A percentile compares a stretch with the other conserved stretches of the same genome.
These are phyloP conservation scores for Cucurbita argyrosperma DNA, from an alignment of 306 rosid genomes.

Conservation along the genomic window DNA sequence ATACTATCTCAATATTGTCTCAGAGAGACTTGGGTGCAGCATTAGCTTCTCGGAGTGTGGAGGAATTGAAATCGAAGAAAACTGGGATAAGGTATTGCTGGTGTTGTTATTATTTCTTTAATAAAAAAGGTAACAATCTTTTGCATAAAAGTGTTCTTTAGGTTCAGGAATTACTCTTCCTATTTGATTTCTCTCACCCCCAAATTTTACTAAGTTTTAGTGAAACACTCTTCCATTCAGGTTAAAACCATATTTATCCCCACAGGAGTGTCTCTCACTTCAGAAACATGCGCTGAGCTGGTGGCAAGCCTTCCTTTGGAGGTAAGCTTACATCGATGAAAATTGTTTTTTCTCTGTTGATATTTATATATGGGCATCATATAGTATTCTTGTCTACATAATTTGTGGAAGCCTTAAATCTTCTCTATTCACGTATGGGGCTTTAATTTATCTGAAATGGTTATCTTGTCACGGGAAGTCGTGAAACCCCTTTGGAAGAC, in stretches of 20 bases:
- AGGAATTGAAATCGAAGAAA: constrained; percentile 95
- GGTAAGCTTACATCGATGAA: constrained; percentile 22
- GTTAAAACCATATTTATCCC: constrained; percentile 79
- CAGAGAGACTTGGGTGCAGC: constrained; percentile 83
- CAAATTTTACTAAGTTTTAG: background rate
- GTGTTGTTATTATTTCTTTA: background rate
- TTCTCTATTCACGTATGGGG: background rate
- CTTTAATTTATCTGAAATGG: background rate
- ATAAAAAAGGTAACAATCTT: background rate
- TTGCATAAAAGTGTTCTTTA: background rate
- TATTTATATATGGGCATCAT: background rate
- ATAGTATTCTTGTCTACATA: background rate
- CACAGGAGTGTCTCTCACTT: constrained; percentile 52
- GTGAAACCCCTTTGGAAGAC: background rate
- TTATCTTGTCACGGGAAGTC: background rate
- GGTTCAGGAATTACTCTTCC: background rate
- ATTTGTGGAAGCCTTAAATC: background rate
- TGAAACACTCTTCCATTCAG: constrained; percentile 29
- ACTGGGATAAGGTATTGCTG: constrained; percentile 78
- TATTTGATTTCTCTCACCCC: background rate
- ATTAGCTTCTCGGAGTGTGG: constrained; percentile 96
- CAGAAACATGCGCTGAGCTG: constrained; percentile 73
- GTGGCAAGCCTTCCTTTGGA: constrained; percentile 91
- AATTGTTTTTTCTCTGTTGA: background rate
- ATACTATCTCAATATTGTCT: constrained; percentile 85